Evolutionary conservation across 2,329 filamentous ascomycete genomes (phyloP), one percentile per base, ranked within the genome.

Genomic region (Botrytis byssoidea): DNA sequence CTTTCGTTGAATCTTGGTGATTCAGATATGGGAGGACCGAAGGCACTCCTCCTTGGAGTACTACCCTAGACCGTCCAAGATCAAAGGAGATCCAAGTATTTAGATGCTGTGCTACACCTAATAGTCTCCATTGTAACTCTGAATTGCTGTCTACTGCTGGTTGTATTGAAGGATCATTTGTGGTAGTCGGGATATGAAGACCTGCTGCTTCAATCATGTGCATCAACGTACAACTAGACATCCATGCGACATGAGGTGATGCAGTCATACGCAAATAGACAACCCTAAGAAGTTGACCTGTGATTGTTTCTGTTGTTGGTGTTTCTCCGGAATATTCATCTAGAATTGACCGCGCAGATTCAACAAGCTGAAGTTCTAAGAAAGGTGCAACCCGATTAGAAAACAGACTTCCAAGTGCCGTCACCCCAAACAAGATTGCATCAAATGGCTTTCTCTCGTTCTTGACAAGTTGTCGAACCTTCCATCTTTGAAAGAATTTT

Each of bases 381-480:
- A 44, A 77, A 70, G 25, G 72, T 73, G 4, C 79, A 66, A 1
- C 67, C 46, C 12, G 73, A 61, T 66, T 55, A 12, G 77, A 79
- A 65, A 83, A 83, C 20, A 83, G 75, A 32, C 80, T 82, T 9
- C 80, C 80, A 10, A 83, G 72, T 2, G 78, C 81, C 37, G 80
- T 72, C 2, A 83, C 77, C 5, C 82, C 81, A 44, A 78, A 78
- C 20, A 82, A 75, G 7, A 82, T 71, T 5, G 81, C 79, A 67
- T 82, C 81, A 57, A 70, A 85, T 78, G 65, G 80, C 78, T 77
- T 76, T 40, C 79, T 77, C 4, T 78, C 79, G 10, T 67, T 66
- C 70, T 22, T 42, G 12, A 65, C 32, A 22, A 69, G 66, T 42
- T 69, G 37, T 7, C 69, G 69, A 22, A 51, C 69, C 32, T 51